phyloP scores from a whole-genome alignment of 352 stramenopile genomes.

The Pythium aquatile region DNA sequence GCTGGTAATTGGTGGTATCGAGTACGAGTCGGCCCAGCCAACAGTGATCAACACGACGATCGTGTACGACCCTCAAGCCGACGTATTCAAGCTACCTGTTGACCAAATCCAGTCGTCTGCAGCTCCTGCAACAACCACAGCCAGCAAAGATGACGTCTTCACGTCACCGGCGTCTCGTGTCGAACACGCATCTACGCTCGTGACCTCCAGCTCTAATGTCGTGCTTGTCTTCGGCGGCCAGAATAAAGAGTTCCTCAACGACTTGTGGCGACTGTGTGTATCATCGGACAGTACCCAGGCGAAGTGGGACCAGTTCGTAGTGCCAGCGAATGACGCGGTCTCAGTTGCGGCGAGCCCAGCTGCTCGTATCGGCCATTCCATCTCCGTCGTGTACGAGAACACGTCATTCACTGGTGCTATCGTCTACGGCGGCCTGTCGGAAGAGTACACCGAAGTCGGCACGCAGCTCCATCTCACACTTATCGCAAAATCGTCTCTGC shows the following conservation, averaged over 20 bases:
- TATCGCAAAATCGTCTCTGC: conserved; percentile 32
- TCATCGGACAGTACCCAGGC: conserved; percentile 29
- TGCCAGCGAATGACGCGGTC: conserved; percentile 31
- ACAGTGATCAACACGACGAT: conserved; percentile 52
- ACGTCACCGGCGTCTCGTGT: conserved; percentile 52
- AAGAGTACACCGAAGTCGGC: conserved; percentile 42
- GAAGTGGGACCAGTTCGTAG: conserved; percentile 55
- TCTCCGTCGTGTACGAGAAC: conserved; percentile 60
- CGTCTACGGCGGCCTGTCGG: conserved; percentile 50
- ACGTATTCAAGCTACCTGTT: conserved; percentile 39
- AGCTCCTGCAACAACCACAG: conserved; percentile 9
- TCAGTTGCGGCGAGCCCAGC: conserved; percentile 30
- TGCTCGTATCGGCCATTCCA: conserved; percentile 57
- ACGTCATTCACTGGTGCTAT: conserved; percentile 35
- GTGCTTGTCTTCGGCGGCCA: conserved; percentile 59
- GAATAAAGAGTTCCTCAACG: conserved; percentile 55
- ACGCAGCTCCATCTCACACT: conserved; percentile 41
- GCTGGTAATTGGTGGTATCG: conserved; percentile 61
- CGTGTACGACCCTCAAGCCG: conserved; percentile 44
- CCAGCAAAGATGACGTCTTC: conserved; percentile 48
- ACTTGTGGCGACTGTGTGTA: conserved; percentile 61
- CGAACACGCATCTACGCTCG: conserved; percentile 48
- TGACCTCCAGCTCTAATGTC: conserved; percentile 17
- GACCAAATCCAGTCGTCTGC: conserved; percentile 53
- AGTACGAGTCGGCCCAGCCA: conserved; percentile 68